phyloP scores from a whole-genome alignment of 2,329 filamentous ascomycete species.

The Verticillium albo-atrum region DNA sequence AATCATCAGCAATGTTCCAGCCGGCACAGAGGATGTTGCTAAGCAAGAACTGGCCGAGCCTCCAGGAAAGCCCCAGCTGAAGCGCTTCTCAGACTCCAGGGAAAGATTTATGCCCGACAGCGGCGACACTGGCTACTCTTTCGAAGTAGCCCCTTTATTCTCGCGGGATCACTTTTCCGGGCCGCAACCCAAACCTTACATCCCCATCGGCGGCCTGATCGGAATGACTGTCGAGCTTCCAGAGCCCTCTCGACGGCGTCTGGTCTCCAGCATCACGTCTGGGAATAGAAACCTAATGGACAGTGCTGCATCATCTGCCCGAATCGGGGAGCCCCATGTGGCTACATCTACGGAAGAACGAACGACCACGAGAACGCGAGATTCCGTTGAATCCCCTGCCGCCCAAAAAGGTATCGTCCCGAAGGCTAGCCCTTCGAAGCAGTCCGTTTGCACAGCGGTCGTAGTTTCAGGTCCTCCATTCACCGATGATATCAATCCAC shows the following conservation, averaged over 20 bases:
- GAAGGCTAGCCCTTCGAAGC: neutral
- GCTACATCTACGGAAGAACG: neutral
- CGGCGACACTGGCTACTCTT: neutral
- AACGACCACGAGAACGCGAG: neutral
- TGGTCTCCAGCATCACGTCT: neutral
- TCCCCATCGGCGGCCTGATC: neutral
- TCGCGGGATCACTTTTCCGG: constrained; percentile 7
- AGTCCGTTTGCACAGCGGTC: neutral
- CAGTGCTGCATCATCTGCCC: neutral
- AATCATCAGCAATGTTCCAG: neutral
- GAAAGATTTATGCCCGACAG: neutral
- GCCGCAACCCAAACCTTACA: neutral
- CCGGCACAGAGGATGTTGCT: neutral
- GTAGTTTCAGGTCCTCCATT: neutral
- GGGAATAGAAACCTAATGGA: neutral
- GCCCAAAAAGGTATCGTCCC: neutral
- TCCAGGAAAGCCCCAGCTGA: neutral
- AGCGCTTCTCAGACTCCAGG: neutral
- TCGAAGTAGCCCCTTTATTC: constrained; percentile 1
- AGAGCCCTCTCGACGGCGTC: no score
- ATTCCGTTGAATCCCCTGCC: neutral
- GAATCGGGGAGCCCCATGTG: neutral
- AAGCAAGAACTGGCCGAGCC: neutral
- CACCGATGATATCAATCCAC: neutral
- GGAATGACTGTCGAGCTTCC: neutral